Conservation (phyloP, 2,329 filamentous ascomycete species). For the Ramularia endophylla region DNA sequence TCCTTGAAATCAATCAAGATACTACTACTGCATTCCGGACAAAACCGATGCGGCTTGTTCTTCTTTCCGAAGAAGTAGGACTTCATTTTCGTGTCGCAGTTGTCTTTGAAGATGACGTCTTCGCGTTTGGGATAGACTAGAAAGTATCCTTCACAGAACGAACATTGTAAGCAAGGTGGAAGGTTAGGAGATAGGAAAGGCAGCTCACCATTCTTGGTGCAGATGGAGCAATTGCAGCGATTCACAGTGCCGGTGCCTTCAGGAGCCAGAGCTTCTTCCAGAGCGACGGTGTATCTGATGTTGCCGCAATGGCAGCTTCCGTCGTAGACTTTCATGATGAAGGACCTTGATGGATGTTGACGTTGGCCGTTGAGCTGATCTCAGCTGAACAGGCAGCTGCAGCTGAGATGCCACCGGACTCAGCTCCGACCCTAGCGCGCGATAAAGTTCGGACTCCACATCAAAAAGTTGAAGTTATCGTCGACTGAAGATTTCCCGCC, state of each 20-base stretch:
- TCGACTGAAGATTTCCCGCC: too few relatives aligned
- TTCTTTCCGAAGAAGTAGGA: conserved; percentile 17
- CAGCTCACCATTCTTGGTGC: conserved; percentile 19
- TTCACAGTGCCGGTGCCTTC: conserved; percentile 12
- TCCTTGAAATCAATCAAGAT: conserved; percentile 22
- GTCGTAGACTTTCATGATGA: conserved; percentile 11
- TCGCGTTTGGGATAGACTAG: conserved; percentile 14
- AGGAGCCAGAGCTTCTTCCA: conserved; percentile 15
- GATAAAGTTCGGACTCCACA: too few relatives aligned
- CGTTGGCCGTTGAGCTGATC: too few relatives aligned
- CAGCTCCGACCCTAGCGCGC: too few relatives aligned
- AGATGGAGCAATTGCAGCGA: conserved; percentile 25
- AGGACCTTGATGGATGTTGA: too few relatives aligned
- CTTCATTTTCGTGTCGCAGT: conserved; percentile 13
- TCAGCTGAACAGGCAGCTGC: too few relatives aligned
- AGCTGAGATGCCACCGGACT: too few relatives aligned
- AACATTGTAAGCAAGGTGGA: conserved; percentile 10
- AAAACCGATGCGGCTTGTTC: conserved; percentile 21
- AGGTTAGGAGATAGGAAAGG: not conserved
- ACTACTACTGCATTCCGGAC: conserved; percentile 19
- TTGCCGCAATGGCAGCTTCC: conserved; percentile 23
- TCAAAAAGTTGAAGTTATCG: too few relatives aligned
- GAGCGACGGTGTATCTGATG: conserved; percentile 16
- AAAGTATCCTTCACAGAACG: conserved; percentile 20
- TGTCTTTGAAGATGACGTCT: conserved; percentile 17